phyloP scores from a whole-genome alignment of 768 basidiomycete species.

The Strobilomyces confusus region DNA sequence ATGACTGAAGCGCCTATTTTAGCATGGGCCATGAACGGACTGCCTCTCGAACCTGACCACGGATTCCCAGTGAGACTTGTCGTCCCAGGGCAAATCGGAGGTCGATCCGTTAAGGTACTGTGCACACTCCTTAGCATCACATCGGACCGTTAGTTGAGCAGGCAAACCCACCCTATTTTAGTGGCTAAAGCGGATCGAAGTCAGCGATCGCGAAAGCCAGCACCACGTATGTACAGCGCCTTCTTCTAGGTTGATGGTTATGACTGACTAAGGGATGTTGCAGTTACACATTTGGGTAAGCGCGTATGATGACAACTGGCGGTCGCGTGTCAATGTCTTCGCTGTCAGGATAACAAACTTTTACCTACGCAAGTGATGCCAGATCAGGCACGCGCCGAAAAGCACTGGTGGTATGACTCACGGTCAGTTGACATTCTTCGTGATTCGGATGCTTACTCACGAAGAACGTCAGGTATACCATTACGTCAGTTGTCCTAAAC shows the following conservation, averaged over 20 bases:
- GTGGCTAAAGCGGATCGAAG: slow-evolving; percentile 56
- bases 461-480: slow-evolving; percentile 22
- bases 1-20: not conserved
- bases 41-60: slow-evolving; percentile 57
- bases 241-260: not conserved
- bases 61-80: slow-evolving; percentile 64
- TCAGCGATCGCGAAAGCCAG: slow-evolving; percentile 47
- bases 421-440: slow-evolving; percentile 24
- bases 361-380: slow-evolving; percentile 51
- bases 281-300: slow-evolving; percentile 36
- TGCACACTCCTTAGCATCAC: not conserved
- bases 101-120: slow-evolving; percentile 43
- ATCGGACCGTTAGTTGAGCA: not conserved
- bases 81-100: slow-evolving; percentile 62
- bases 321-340: not conserved
- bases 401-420: slow-evolving; percentile 54
- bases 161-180: slow-evolving; percentile 18
- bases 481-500: slow-evolving; percentile 25
- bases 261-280: not conserved
- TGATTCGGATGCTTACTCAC: not conserved
- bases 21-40: slow-evolving; percentile 59
- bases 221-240: slow-evolving; percentile 37
- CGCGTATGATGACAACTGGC: not conserved
- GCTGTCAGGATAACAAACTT: slow-evolving; percentile 50
- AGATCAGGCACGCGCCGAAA: slow-evolving; percentile 48